Evolutionary conservation across 768 basidiomycete genomes (phyloP), one percentile per base, ranked within the genome.

Genomic region (Tulasnella calospora): DNA sequence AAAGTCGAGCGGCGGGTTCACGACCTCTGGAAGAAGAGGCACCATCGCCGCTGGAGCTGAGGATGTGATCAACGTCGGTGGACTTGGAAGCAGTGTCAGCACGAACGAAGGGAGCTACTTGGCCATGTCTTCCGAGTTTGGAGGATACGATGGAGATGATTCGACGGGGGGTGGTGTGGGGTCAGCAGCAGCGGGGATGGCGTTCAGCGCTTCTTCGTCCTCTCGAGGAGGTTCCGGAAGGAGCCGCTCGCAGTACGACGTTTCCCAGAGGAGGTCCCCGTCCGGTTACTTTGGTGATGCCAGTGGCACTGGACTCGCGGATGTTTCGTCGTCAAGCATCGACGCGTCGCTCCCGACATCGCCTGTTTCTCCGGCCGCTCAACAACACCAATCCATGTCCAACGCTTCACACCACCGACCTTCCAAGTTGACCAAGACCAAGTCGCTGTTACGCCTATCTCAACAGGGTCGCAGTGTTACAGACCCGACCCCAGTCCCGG

Each of bases 371-470:
- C 61, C 61, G 5, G 23, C 61, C 6, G 7, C 15, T 33, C 61
- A 67, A 12, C 61, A 27, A 17, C 27, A 27, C 12, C 7, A 6
- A 15, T 67, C 61, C 61, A 17, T 19, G n/a, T 19, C 51, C 51
- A n/a, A 13, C 27, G 2, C 61, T 17, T 35, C 61, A 30, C 71
- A 72, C 13, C 71, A 30, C 23, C 23, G 71, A 35, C 71, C 38
- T 4, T 46, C 38, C 71, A 72, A 72, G 71, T 21, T 72, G 12
- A 35, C 61, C 71, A 72, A 72, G 36, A 40, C 71, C 71, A 72
- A 72, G 36, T 72, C 71, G 33, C 27, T 72, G 38, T 46, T 72
- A 23, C 71, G 71, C 38, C 36, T 72, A 21, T 72, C 71, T 67
- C 61, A 67, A 30, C 71, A 72, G 36, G 10, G 10, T 10, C 71